Percentiles rank a stretch among this genome's conserved stretches.
phyloP scores from a whole-genome alignment of 345 rosid species.

The Eucalyptus pauciflora region DNA sequence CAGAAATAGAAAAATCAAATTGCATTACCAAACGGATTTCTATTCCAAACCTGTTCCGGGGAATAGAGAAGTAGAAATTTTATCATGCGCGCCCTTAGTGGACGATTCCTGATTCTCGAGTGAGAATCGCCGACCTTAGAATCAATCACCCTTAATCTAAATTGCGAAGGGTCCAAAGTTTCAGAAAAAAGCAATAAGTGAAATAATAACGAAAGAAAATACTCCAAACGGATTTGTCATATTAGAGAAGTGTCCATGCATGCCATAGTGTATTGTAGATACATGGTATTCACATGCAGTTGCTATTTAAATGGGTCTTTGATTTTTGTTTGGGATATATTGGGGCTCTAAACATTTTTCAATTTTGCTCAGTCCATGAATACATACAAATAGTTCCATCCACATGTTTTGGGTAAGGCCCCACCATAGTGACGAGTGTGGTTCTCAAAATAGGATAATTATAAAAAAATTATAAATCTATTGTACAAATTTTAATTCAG shows the following conservation, averaged over 20 bases:
- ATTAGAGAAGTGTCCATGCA: background rate
- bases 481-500: rapidly evolving
- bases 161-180: rapidly evolving
- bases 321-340: background rate
- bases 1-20: too few species aligned
- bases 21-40: too few species aligned
- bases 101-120: background rate
- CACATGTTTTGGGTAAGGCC: background rate
- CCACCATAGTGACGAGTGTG: background rate
- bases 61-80: too few species aligned
- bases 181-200: background rate
- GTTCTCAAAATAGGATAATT: background rate
- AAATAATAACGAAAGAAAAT: background rate
- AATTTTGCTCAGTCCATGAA: background rate
- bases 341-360: background rate
- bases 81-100: too few species aligned
- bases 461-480: too few species aligned
- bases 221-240: background rate
- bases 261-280: background rate
- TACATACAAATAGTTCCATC: background rate
- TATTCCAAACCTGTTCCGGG: too few species aligned
- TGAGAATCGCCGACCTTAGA: too few species aligned
- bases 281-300: background rate
- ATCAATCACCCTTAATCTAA: background rate
- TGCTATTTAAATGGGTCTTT: background rate